Evolutionary conservation across 2,329 filamentous ascomycete genomes (phyloP).

Genomic region (Cladosporium sp.): DNA sequence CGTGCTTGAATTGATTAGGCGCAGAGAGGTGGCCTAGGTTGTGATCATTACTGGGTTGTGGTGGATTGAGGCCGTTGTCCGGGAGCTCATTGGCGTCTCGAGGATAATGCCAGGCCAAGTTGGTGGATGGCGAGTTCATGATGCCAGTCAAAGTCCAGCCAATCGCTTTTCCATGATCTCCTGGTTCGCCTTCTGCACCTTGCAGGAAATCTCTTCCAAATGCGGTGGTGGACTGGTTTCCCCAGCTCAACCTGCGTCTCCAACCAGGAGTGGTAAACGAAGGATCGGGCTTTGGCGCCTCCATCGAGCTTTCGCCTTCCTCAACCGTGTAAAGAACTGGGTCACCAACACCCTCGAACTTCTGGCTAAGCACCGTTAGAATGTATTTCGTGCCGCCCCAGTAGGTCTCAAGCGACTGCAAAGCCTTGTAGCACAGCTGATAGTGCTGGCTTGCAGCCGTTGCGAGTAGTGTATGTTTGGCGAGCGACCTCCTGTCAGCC

Average conservation of each 20-base stretch:
- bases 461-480: constrained; percentile 74
- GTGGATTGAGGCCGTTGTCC: background rate
- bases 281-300: constrained; percentile 52
- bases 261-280: constrained; percentile 55
- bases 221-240: constrained; percentile 24
- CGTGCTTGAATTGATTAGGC: background rate
- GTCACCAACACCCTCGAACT: constrained; percentile 83
- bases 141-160: constrained; percentile 88
- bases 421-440: constrained; percentile 79
- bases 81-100: constrained; percentile 42
- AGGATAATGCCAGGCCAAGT: constrained; percentile 78
- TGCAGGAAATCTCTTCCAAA: constrained; percentile 22
- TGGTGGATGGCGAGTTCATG: constrained; percentile 81
- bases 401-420: constrained; percentile 78
- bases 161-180: constrained; percentile 53
- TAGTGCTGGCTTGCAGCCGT: constrained; percentile 86
- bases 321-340: constrained; percentile 67
- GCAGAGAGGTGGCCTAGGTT: constrained; percentile 25
- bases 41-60: constrained; percentile 18
- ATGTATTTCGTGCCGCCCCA: constrained; percentile 90
- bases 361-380: constrained; percentile 81
- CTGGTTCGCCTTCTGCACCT: constrained; percentile 13
- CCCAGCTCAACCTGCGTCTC: constrained; percentile 51
- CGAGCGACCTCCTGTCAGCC: constrained; percentile 44
- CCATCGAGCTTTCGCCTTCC: constrained; percentile 73